Evolutionary conservation across 495 filamentous ascomycete genomes (phyloP).

Genomic region (Xylaria flabelliformis): DNA sequence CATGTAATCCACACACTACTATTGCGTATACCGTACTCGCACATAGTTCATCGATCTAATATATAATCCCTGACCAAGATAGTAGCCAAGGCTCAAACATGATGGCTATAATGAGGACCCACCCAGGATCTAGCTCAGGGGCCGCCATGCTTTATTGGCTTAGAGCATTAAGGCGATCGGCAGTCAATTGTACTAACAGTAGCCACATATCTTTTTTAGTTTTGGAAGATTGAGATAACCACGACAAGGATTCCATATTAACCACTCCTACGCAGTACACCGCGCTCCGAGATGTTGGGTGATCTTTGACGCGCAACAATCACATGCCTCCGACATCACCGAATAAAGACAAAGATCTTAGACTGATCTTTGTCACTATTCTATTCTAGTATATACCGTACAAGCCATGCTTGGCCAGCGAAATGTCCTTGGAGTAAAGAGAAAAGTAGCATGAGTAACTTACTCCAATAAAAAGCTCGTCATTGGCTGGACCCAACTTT

Average conservation of each 20-base stretch:
- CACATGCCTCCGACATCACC: neutral
- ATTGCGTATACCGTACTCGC: neutral
- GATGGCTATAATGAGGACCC: neutral
- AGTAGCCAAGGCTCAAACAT: constrained; percentile 11
- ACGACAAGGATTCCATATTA: constrained; percentile 22
- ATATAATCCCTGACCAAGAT: constrained; percentile 11
- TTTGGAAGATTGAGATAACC: constrained; percentile 20
- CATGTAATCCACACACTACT: constrained; percentile 8
- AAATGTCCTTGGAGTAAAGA: neutral
- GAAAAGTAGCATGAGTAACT: neutral
- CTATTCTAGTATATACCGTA: neutral
- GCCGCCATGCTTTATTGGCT: constrained; percentile 12
- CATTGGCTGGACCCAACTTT: neutral
- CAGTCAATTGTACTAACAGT: constrained; percentile 18
- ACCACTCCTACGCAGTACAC: neutral
- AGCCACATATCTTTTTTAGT: constrained; percentile 23
- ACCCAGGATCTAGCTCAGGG: constrained; percentile 7
- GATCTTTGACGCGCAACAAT: constrained; percentile 1
- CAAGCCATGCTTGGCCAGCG: neutral
- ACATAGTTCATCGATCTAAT: neutral
- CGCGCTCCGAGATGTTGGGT: neutral
- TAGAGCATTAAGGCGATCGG: constrained; percentile 19
- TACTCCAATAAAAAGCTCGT: constrained; percentile 10
- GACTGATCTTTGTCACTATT: constrained; percentile 4
- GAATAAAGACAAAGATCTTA: neutral